Percentiles rank a stretch among this genome's conserved stretches.
These are phyloP conservation scores for Metschnikowia koreensis DNA, from an alignment of 805 yeast species.

Conservation along the genomic window DNA sequence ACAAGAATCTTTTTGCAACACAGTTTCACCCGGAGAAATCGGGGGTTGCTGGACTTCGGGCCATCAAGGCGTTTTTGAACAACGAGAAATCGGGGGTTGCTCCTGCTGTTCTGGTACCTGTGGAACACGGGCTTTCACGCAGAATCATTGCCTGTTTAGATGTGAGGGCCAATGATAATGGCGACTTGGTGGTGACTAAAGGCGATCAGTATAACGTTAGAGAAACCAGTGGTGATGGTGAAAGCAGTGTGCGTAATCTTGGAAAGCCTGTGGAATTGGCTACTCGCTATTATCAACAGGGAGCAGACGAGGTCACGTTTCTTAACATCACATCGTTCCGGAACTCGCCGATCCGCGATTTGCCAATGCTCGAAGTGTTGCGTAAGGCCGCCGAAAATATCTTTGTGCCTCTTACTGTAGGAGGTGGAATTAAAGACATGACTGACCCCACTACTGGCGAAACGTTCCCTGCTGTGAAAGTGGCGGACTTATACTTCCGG, in stretches of 20 bases:
- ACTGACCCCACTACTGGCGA: slow-evolving; percentile 79
- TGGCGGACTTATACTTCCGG: slow-evolving; percentile 86
- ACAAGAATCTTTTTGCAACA: slow-evolving; percentile 84
- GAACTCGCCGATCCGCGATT: slow-evolving; percentile 86
- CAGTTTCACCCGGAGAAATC: slow-evolving; percentile 99
- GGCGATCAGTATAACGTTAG: slow-evolving; percentile 99
- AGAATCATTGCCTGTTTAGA: slow-evolving; percentile 95
- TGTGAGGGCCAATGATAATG: slow-evolving; percentile 91
- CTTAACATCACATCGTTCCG: slow-evolving; percentile 94
- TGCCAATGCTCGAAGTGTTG: slow-evolving; percentile 93
- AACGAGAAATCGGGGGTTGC: slow-evolving; percentile 29
- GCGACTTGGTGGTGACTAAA: slow-evolving; percentile 95
- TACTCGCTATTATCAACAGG: slow-evolving; percentile 83
- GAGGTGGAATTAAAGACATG: slow-evolving; percentile 95
- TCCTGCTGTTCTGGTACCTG: slow-evolving; percentile 4
- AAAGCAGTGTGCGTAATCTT: slow-evolving; percentile 74
- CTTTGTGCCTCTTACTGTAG: slow-evolving; percentile 96
- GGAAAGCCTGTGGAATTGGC: slow-evolving; percentile 98
- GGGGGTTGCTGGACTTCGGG: slow-evolving; percentile 82
- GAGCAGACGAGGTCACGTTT: slow-evolving; percentile 96
- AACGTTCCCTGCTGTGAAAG: slow-evolving; percentile 76
- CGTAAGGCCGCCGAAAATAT: slow-evolving; percentile 80
- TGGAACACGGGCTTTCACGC: slow-evolving; percentile 63
- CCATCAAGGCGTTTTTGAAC: slow-evolving; percentile 69
- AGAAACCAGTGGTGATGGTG: slow-evolving; percentile 48